These are phyloP conservation scores for baker's yeast (Saccharomyces cerevisiae) DNA, from an alignment of 805 yeast genomes.

Conservation along the genomic window DNA sequence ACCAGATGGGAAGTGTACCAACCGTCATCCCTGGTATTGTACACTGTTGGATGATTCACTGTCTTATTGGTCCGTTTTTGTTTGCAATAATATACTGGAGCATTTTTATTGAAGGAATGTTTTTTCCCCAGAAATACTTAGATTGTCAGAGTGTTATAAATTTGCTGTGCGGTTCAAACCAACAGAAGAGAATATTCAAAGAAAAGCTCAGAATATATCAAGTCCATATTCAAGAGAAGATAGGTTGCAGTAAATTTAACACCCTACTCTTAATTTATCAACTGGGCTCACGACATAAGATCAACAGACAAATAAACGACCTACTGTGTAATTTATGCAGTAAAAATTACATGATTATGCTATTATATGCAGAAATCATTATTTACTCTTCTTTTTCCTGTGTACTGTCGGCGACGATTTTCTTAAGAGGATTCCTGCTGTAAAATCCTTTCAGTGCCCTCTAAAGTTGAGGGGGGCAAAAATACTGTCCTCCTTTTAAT, in stretches of 20 bases:
- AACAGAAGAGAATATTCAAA: neutral
- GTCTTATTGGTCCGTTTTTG: neutral
- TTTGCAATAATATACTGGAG: neutral
- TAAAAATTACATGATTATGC: too few relatives aligned
- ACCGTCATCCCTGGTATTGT: neutral
- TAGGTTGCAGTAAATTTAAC: neutral
- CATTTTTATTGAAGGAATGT: neutral
- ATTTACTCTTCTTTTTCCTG: neutral
- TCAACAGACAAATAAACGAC: too few relatives aligned
- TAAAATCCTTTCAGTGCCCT: too few relatives aligned
- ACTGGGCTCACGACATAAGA: too few relatives aligned
- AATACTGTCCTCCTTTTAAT: neutral
- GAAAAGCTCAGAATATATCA: neutral
- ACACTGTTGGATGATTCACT: neutral
- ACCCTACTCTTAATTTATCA: too few relatives aligned
- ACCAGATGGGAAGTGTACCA: conserved; percentile 5
- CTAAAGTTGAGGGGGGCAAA: neutral
- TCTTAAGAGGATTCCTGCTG: too few relatives aligned
- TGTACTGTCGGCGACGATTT: neutral
- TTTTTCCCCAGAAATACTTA: neutral
- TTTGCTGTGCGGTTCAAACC: neutral
- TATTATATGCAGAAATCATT: too few relatives aligned
- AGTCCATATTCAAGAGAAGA: neutral
- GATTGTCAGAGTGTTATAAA: neutral
- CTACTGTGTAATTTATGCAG: neutral